Base-by-base conservation (phyloP, 2,329 filamentous ascomycete species). In the Talaromyces pinophilus region DNA sequence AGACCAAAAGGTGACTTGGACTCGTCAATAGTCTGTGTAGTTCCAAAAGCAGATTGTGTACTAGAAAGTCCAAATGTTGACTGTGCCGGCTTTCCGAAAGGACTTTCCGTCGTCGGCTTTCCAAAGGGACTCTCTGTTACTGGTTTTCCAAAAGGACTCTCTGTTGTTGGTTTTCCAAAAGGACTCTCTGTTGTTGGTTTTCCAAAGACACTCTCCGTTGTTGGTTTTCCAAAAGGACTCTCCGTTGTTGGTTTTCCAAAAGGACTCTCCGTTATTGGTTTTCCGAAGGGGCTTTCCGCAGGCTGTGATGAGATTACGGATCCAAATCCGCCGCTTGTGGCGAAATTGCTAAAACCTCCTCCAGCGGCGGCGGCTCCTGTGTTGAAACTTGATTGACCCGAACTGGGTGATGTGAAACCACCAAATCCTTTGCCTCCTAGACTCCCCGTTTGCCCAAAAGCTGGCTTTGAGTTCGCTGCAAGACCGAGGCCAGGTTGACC, bases 261-360 rank as follows among this genome's bases (percentile, higher is more conserved):
- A 5, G 71, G 67, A 38, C 66, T 71, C 28, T 66, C 64, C 46
- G 65, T 71, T 38, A 71, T 63, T 38, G 69, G 69, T 59, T 75
- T 74, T 5, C 72, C 63, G 10, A 67, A 67, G 5, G 63, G 50
- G 15, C 66, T 67, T 50, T 65, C 66, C 5, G 59, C 28, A 44
- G 66, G 66, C 15, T 67, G 62, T 13, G 59, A 59, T 62, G 66
- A 59, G 10, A 74, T 74, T 67, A 78, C 76, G 1, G 75, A 73
- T 52, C 77, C 73, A 68, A 80, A 80, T 15, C 78, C 78, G 8
- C 77, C 76, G 55, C 72, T 72, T 8, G 74, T 73, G 33, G 71
- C 54, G 17, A 70, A 61, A 55, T 52, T 59, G 46, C 65, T 60
- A 46, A 63, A 61, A 52, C 61, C 63, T 35, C 61, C 57, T 22